These are phyloP conservation scores for Fraxinus latifolia DNA, from an alignment of 305 asterid species.

Conservation along the genomic window DNA sequence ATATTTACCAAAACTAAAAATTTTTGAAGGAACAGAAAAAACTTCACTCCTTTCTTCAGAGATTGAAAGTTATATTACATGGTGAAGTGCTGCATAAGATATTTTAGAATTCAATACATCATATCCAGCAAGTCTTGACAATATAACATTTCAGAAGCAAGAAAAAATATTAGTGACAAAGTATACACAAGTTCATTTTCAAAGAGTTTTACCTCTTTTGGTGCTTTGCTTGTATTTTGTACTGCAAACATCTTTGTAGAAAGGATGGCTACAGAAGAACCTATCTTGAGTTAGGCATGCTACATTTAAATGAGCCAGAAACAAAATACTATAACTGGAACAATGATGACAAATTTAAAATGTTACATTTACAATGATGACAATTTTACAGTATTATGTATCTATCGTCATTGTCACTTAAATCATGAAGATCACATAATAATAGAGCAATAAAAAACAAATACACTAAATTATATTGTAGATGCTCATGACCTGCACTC, in stretches of 20 bases:
- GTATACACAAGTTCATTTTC: not conserved
- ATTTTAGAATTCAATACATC: not conserved
- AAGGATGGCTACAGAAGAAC: conserved; percentile 72
- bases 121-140: not conserved
- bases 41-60: not conserved
- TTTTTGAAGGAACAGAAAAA: not conserved
- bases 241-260: conserved; percentile 76
- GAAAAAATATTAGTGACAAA: not conserved
- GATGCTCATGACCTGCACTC: not conserved
- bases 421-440: not conserved
- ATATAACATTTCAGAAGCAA: conserved; percentile 11
- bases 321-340: not conserved
- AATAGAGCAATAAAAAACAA: not conserved
- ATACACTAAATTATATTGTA: not conserved
- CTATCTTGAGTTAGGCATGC: conserved; percentile 37
- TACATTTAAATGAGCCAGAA: conserved; percentile 8
- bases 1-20: not conserved
- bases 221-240: conserved; percentile 83
- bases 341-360: not conserved
- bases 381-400: not conserved
- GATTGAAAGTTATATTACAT: not conserved
- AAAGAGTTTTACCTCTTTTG: conserved; percentile 55
- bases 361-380: not conserved
- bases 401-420: not conserved
- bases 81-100: not conserved